phyloP scores from a whole-genome alignment of 75 land plant species.

The Selaginella moellendorffii region DNA sequence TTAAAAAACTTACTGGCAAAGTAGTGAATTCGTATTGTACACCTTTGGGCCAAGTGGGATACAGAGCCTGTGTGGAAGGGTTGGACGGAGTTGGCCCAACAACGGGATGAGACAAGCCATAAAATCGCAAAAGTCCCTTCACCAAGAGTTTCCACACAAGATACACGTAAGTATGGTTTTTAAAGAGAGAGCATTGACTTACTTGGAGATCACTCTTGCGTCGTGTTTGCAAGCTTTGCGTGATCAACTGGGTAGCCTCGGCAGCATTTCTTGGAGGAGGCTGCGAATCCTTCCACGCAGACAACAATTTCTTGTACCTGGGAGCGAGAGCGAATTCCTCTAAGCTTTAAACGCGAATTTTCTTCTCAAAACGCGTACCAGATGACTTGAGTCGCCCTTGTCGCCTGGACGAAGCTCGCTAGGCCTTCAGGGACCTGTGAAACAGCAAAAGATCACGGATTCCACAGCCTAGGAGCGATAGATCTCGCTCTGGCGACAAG shows the following conservation, averaged over 20 bases:
- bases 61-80: constrained; percentile 6
- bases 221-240: constrained; percentile 42
- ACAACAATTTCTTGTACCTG: constrained; percentile 65
- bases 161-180: not conserved
- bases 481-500: not conserved
- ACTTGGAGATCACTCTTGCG: constrained; percentile 77
- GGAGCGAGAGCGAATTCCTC: not conserved
- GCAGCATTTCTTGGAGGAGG: constrained; percentile 71
- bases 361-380: constrained; percentile 35
- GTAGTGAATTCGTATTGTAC: constrained; percentile 57
- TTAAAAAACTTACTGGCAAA: constrained; percentile 41
- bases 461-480: not conserved
- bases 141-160: not conserved
- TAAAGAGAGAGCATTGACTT: not conserved
- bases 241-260: constrained; percentile 58
- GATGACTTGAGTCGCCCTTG: constrained; percentile 64
- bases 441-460: not conserved
- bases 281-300: constrained; percentile 63
- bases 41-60: constrained; percentile 36
- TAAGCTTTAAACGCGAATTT: not conserved
- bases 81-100: not conserved
- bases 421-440: constrained; percentile 71
- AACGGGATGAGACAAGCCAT: constrained; percentile 39
- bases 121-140: constrained; percentile 62
- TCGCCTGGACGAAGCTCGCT: constrained; percentile 46